These are phyloP conservation scores for Nothophoma quercina DNA, from an alignment of 2,329 filamentous ascomycete genomes.

Conservation along the genomic window DNA sequence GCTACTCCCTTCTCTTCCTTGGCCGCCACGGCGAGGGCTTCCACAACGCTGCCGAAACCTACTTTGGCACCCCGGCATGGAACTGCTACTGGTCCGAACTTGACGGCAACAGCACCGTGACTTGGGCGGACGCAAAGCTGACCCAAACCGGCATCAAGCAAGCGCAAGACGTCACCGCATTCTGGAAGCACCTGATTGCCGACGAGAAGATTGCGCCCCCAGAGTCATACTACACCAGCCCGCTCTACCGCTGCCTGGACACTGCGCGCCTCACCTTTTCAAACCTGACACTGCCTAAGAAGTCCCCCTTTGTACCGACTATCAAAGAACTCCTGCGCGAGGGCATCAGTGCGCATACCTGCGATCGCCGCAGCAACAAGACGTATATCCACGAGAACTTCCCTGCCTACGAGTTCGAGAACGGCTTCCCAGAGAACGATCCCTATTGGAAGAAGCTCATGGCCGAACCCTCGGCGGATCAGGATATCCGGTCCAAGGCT, in stretches of 20 bases:
- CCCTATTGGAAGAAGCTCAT: conserved; percentile 59
- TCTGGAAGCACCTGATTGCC: conserved; percentile 63
- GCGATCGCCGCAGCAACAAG: conserved; percentile 67
- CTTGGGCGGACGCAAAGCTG: conserved; percentile 70
- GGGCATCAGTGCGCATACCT: conserved; percentile 72
- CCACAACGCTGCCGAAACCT: conserved; percentile 70
- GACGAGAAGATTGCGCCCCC: conserved; percentile 66
- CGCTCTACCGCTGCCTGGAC: conserved; percentile 67
- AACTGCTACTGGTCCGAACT: conserved; percentile 73
- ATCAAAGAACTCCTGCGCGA: conserved; percentile 73
- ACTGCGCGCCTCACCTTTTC: conserved; percentile 70
- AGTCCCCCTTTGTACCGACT: conserved; percentile 62
- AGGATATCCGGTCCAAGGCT: conserved; percentile 56
- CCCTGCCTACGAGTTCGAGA: conserved; percentile 65
- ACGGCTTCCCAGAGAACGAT: conserved; percentile 67
- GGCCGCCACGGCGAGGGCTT: conserved; percentile 74
- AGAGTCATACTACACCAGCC: conserved; percentile 70
- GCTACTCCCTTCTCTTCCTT: conserved; percentile 73
- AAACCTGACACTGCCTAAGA: conserved; percentile 60
- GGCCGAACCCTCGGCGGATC: conserved; percentile 60
- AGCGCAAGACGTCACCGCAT: conserved; percentile 64
- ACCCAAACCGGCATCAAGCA: conserved; percentile 65
- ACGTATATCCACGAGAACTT: conserved; percentile 62
- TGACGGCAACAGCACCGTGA: conserved; percentile 68
- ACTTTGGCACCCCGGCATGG: conserved; percentile 73